Base-by-base conservation (phyloP, 225 moss, liverwort and hornwort genomes). In the Thuidium tamariscinum region DNA sequence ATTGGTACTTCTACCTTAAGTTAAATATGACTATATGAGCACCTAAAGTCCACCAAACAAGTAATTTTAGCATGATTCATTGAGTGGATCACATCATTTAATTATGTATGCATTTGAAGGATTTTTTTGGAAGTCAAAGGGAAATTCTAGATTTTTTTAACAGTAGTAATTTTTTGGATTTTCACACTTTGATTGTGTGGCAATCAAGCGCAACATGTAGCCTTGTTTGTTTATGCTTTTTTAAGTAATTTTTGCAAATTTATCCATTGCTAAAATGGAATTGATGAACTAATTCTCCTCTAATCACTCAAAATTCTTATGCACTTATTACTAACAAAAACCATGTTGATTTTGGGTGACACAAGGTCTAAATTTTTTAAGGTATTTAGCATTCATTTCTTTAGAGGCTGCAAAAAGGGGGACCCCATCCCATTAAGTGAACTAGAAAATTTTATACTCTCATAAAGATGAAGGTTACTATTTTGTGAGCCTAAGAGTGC, bases 131-230 rank as follows among this genome's bases (percentile, higher is more conserved):
- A 26, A 42, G 5, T 2, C 4, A 5, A 15, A 69, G 17, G 17
- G 21, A 13, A 3, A 27, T 27, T 42, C 0, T 17, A 42, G 27
- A 44, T 5, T 71, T 5, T 71, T 7, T 13, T 39, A 37, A 7
- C 11, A 37, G 36, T 2, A n/a, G 3, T 66, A 6, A 66, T 11
- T 37, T 22, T 22, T 12, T 22, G 22, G 21, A 12, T 37, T 67
- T 37, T 2, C 2, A 29, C 0, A 17, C 1, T 16, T 29, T 44
- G 4, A 0, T 17, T 5, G 5, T 5, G 9, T 70, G 3, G 4
- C 0, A 0, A 26, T 41, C 5, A 26, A 15, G 26, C 5, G 8
- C 9, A 42, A 26, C 9, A 42, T 26, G 42, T 42, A 69, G 41
- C 14, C n/a, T n/a, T 0, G 0, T 41, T 41, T 26, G 14, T 41